A percentile compares a stretch with the other conserved stretches of the same genome.
Evolutionary conservation across 2,329 filamentous ascomycete genomes (phyloP).

Genomic region (Teratosphaeria gauchensis): DNA sequence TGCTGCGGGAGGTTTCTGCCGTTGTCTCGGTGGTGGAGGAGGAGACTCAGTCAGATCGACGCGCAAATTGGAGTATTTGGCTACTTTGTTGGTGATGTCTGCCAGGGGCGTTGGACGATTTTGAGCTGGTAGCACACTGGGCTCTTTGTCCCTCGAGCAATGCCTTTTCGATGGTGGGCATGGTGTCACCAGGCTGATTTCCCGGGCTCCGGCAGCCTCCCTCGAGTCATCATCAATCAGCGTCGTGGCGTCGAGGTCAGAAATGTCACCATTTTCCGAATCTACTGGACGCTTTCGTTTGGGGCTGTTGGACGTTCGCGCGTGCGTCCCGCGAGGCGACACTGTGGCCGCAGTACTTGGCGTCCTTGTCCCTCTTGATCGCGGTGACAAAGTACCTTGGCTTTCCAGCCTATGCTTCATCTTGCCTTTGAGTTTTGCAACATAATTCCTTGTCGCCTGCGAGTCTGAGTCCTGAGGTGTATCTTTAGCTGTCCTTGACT

Average conservation of each 20-base stretch:
- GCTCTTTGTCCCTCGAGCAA: background rate
- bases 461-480: constrained; percentile 44
- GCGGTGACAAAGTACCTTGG: constrained; percentile 12
- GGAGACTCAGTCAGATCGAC: background rate
- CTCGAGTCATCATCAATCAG: background rate
- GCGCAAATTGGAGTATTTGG: background rate
- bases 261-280: background rate
- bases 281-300: background rate
- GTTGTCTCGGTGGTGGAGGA: background rate
- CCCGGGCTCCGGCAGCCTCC: background rate
- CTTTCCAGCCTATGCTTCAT: constrained; percentile 22
- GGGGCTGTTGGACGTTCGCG: background rate
- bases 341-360: background rate
- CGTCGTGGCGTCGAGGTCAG: constrained; percentile 1
- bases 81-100: constrained; percentile 8
- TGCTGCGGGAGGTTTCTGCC: background rate
- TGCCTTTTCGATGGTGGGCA: constrained; percentile 1
- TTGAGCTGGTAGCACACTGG: background rate
- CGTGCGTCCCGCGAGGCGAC: background rate
- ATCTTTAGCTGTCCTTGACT: constrained; percentile 50
- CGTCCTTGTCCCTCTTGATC: constrained; percentile 3
- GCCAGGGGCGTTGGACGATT: constrained; percentile 1
- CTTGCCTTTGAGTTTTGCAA: constrained; percentile 45
- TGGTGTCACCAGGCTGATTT: background rate
- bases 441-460: constrained; percentile 54